Conservation (phyloP, 75 land plant genomes). For the Pinus taeda region DNA sequence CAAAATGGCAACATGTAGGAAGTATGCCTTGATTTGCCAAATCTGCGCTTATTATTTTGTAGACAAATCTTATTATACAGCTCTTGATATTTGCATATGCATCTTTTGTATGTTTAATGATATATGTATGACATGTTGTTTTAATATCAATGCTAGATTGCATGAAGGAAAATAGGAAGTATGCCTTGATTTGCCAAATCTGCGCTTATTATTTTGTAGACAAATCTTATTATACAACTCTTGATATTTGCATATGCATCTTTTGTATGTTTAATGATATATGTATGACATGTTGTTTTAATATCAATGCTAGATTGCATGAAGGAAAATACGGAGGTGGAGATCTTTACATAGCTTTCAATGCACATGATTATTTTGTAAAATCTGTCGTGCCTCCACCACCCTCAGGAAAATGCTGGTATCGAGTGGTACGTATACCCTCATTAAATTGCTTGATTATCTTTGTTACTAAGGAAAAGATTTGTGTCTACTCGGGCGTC, state of each 20-base stretch:
- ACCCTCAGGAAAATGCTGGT: conserved; percentile 66
- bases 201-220: not conserved
- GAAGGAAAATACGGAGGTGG: conserved; percentile 34
- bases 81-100: not conserved
- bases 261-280: not conserved
- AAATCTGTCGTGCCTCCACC: conserved; percentile 57
- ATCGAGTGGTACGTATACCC: conserved; percentile 61
- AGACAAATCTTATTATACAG: not conserved
- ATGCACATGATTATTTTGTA: conserved; percentile 77
- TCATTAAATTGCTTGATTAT: too few species aligned
- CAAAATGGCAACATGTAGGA: too few species aligned
- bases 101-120: not conserved
- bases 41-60: too few species aligned
- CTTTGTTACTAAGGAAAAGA: too few species aligned
- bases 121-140: not conserved
- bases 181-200: not conserved
- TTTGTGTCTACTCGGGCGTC: too few species aligned
- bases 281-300: not conserved
- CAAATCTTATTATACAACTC: not conserved
- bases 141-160: conserved; percentile 1
- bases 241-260: not conserved
- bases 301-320: conserved; percentile 6
- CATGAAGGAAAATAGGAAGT: conserved; percentile 22
- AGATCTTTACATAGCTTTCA: conserved; percentile 87
- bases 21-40: not conserved